phyloP scores from a whole-genome alignment of 2,329 filamentous ascomycete genomes.

The Incumbomyces delicatus region DNA sequence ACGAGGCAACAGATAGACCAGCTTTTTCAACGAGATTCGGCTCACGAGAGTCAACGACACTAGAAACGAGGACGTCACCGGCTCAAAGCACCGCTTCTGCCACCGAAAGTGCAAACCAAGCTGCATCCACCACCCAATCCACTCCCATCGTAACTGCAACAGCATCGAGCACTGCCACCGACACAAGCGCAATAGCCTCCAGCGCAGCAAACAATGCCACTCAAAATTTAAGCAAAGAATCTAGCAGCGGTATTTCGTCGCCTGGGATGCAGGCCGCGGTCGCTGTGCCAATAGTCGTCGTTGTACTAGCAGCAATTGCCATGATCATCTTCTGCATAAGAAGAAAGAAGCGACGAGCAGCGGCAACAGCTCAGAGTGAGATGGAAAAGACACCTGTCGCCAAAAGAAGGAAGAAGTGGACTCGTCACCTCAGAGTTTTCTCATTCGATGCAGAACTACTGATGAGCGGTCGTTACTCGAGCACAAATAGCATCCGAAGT shows the following conservation, averaged over 20 bases:
- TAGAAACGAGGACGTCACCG: background rate
- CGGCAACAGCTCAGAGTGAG: conserved; percentile 8
- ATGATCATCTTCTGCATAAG: conserved; percentile 17
- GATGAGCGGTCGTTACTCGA: conserved; percentile 20
- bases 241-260: conserved; percentile 17
- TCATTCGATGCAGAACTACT: conserved; percentile 21
- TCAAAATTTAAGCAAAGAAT: conserved; percentile 9
- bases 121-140: background rate
- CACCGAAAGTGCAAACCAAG: background rate
- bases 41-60: background rate
- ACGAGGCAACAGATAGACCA: background rate
- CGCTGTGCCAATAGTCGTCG: conserved; percentile 19
- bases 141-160: background rate
- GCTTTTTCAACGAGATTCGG: background rate
- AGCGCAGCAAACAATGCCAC: conserved; percentile 3
- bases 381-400: conserved; percentile 7
- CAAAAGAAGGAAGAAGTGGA: conserved; percentile 17
- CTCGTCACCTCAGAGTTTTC: conserved; percentile 19
- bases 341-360: conserved; percentile 10
- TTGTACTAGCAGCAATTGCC: conserved; percentile 10
- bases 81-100: background rate
- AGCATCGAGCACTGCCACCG: background rate
- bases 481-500: conserved; percentile 20
- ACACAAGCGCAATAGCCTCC: background rate
- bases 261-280: conserved; percentile 18